Percentiles rank a stretch among this genome's conserved stretches.
Conservation (phyloP, 2,329 filamentous ascomycete species). For the Fonsecaea nubica region DNA sequence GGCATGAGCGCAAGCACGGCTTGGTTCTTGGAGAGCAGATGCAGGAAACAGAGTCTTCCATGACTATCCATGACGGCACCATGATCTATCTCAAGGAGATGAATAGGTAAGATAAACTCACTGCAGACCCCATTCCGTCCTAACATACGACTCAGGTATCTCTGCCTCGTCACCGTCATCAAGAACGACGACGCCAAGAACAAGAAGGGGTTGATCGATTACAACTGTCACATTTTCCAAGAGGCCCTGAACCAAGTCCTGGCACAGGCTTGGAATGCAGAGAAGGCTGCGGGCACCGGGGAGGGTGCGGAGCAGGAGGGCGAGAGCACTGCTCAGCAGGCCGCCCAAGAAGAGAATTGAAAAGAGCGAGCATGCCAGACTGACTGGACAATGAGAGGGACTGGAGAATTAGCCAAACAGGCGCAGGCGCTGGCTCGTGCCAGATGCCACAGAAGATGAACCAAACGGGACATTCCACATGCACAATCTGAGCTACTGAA, state of each 20-base stretch:
- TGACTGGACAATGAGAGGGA: not conserved
- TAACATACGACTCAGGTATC: slow-evolving; percentile 55
- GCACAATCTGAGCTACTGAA: not conserved
- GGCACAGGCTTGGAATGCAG: slow-evolving; percentile 56
- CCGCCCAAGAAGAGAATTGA: slow-evolving; percentile 19
- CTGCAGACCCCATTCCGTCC: slow-evolving; percentile 8
- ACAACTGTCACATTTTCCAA: slow-evolving; percentile 70
- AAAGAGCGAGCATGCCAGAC: not conserved
- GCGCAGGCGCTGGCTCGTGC: not conserved
- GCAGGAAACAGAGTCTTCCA: slow-evolving; percentile 66
- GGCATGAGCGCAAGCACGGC: slow-evolving; percentile 56
- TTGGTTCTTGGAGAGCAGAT: slow-evolving; percentile 52
- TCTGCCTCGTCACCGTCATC: slow-evolving; percentile 70
- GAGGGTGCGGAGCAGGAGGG: slow-evolving; percentile 37
- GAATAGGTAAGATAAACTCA: slow-evolving; percentile 61
- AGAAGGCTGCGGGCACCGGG: slow-evolving; percentile 41
- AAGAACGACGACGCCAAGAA: slow-evolving; percentile 69
- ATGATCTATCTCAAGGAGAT: slow-evolving; percentile 71
- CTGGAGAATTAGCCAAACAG: not conserved
- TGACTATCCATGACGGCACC: slow-evolving; percentile 66
- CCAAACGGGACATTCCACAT: not conserved
- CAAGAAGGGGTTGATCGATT: slow-evolving; percentile 69
- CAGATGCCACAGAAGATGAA: not conserved
- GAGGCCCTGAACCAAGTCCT: slow-evolving; percentile 68
- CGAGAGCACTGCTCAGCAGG: slow-evolving; percentile 14